Conservation (phyloP, 1,139 yeast species). For the Lodderomyces metapsilosis region DNA sequence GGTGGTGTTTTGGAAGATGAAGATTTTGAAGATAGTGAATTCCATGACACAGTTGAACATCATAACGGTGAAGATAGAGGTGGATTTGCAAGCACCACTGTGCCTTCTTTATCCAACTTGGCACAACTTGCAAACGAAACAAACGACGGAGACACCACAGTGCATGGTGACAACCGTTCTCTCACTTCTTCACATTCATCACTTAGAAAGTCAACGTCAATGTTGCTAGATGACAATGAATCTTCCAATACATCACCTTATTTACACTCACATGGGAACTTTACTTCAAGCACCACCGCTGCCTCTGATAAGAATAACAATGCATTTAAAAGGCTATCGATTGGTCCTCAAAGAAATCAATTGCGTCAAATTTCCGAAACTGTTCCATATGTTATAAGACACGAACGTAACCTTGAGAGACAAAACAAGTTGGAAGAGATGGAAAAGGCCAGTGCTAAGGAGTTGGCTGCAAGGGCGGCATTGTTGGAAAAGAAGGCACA, state of each 20-base stretch:
- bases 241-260: slow-evolving; percentile 33
- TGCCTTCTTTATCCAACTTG: slow-evolving; percentile 64
- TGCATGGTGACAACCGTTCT: slow-evolving; percentile 17
- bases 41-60: slow-evolving; percentile 32
- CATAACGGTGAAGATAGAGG: slow-evolving; percentile 10
- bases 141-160: slow-evolving; percentile 7
- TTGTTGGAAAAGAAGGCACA: slow-evolving; percentile 74
- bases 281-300: slow-evolving; percentile 33
- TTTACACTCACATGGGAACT: slow-evolving; percentile 28
- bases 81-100: slow-evolving; percentile 19
- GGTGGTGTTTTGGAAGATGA: slow-evolving; percentile 25
- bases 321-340: slow-evolving; percentile 57
- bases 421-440: slow-evolving; percentile 76
- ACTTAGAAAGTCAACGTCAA: slow-evolving; percentile 29
- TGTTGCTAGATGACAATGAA: slow-evolving; percentile 36
- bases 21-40: slow-evolving; percentile 18
- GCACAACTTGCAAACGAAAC: slow-evolving; percentile 49
- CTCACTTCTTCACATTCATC: slow-evolving; percentile 23
- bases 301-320: slow-evolving; percentile 22
- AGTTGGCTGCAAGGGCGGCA: slow-evolving; percentile 70
- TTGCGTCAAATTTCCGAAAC: slow-evolving; percentile 77
- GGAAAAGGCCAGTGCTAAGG: slow-evolving; percentile 75
- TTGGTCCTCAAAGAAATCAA: slow-evolving; percentile 63
- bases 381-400: slow-evolving; percentile 75
- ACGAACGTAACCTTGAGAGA: slow-evolving; percentile 70